phyloP scores from a whole-genome alignment of 495 filamentous ascomycete genomes.

The Jackrogersella multiformis region DNA sequence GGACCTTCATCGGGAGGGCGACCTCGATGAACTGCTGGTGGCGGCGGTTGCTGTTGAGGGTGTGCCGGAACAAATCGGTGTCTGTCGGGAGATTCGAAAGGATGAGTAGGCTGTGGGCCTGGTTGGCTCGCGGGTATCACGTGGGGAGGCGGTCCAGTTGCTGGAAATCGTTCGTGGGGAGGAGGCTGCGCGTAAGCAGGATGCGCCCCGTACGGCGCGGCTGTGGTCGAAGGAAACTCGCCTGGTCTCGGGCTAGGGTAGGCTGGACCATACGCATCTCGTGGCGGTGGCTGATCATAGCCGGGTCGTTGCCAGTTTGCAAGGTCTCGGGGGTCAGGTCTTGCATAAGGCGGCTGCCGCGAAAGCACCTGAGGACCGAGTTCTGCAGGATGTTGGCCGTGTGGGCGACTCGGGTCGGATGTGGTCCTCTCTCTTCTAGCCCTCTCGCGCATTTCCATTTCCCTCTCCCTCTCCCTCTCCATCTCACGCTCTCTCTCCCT shows the following conservation, averaged over 20 bases:
- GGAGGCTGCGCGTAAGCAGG: conserved; percentile 57
- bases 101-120: conserved; percentile 48
- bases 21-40: conserved; percentile 33
- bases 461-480: conserved; percentile 47
- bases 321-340: conserved; percentile 57
- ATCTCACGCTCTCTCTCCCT: conserved; percentile 49
- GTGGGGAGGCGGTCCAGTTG: conserved; percentile 53
- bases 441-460: conserved; percentile 48
- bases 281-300: conserved; percentile 51
- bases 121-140: conserved; percentile 52
- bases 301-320: conserved; percentile 53
- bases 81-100: conserved; percentile 62
- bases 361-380: conserved; percentile 37
- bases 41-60: conserved; percentile 49
- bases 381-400: conserved; percentile 38
- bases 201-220: conserved; percentile 55
- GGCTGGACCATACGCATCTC: conserved; percentile 53
- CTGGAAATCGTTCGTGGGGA: conserved; percentile 58
- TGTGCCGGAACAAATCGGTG: conserved; percentile 54
- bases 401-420: conserved; percentile 42
- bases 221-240: conserved; percentile 55
- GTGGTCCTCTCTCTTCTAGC: conserved; percentile 46
- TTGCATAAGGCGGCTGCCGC: conserved; percentile 50
- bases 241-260: conserved; percentile 50
- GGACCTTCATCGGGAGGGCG: conserved; percentile 49